Conservation (phyloP, 2,329 filamentous ascomycete species). For the Pseudopithomyces chartarum region DNA sequence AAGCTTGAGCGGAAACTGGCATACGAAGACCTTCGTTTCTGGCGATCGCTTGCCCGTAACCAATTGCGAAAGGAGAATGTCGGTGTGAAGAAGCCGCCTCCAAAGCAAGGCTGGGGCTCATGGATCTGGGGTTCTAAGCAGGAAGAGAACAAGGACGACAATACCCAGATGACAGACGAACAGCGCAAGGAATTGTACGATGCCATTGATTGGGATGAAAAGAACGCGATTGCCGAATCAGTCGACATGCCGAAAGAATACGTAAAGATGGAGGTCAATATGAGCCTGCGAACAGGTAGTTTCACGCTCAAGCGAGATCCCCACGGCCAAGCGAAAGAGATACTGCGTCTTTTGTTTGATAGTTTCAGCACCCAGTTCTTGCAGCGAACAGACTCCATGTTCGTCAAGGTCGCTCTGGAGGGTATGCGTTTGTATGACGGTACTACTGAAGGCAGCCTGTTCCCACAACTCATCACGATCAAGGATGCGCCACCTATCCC, state of each 20-base stretch:
- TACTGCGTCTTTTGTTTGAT: slow-evolving; percentile 92
- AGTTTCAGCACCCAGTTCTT: slow-evolving; percentile 89
- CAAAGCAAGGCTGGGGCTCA: slow-evolving; percentile 84
- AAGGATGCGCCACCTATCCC: slow-evolving; percentile 76
- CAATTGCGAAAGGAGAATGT: slow-evolving; percentile 95
- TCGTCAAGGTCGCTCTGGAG: slow-evolving; percentile 87
- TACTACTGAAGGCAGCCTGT: slow-evolving; percentile 87
- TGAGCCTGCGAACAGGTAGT: slow-evolving; percentile 91
- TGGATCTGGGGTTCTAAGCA: slow-evolving; percentile 83
- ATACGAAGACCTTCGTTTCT: slow-evolving; percentile 97
- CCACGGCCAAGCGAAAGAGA: slow-evolving; percentile 76
- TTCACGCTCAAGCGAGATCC: slow-evolving; percentile 90
- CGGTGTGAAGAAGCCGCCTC: slow-evolving; percentile 75
- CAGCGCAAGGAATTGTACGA: slow-evolving; percentile 96
- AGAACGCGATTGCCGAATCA: slow-evolving; percentile 82
- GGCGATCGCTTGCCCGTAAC: slow-evolving; percentile 91
- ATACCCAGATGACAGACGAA: slow-evolving; percentile 89
- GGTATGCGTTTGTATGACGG: slow-evolving; percentile 95
- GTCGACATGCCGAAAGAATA: slow-evolving; percentile 90
- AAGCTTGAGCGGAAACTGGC: slow-evolving; percentile 83
- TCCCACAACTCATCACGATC: slow-evolving; percentile 92
- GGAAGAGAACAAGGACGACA: slow-evolving; percentile 70
- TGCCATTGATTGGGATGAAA: slow-evolving; percentile 98
- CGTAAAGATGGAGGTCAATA: slow-evolving; percentile 89
- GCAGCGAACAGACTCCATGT: slow-evolving; percentile 86